A percentile compares a stretch with the other conserved stretches of the same genome.
These are phyloP conservation scores for Backusella australiensis DNA, from an alignment of 192 early-diverging fungal genomes.

Conservation along the genomic window DNA sequence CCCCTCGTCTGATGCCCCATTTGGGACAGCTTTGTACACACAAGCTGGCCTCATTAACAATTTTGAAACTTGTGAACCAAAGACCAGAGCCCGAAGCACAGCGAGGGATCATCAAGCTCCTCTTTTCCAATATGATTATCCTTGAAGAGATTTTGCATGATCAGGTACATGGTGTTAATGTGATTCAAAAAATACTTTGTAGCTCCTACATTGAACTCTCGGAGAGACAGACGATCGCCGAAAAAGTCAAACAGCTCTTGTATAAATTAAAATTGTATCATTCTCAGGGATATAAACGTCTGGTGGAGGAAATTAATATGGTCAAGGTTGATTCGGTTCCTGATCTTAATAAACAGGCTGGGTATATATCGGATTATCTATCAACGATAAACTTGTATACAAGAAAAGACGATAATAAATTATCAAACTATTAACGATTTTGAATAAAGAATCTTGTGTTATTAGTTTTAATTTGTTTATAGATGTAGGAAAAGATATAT, in stretches of 20 bases:
- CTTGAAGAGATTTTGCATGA: conserved; percentile 72
- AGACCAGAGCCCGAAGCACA: conserved; percentile 86
- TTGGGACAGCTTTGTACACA: conserved; percentile 81
- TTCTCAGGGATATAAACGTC: conserved; percentile 74
- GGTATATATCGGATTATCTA: conserved; percentile 1
- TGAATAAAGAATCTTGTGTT: neutral
- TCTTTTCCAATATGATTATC: conserved; percentile 59
- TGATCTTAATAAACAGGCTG: conserved; percentile 15
- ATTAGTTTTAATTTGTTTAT: neutral
- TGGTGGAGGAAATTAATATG: conserved; percentile 75
- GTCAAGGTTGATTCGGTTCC: conserved; percentile 31
- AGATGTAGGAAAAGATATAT: neutral
- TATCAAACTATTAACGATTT: neutral
- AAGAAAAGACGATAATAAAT: neutral
- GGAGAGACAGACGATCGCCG: conserved; percentile 77
- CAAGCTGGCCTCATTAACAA: conserved; percentile 83
- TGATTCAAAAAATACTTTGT: conserved; percentile 88
- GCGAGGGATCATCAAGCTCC: conserved; percentile 81
- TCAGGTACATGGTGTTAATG: conserved; percentile 81
- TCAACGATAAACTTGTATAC: conserved; percentile 4
- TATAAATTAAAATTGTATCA: conserved; percentile 60
- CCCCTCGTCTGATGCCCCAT: conserved; percentile 77
- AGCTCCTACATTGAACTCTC: conserved; percentile 72
- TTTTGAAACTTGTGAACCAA: conserved; percentile 92
- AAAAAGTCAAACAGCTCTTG: conserved; percentile 61